Base-by-base conservation (phyloP, 1,284 basidiomycete species). In the Trichosporon asahii region DNA sequence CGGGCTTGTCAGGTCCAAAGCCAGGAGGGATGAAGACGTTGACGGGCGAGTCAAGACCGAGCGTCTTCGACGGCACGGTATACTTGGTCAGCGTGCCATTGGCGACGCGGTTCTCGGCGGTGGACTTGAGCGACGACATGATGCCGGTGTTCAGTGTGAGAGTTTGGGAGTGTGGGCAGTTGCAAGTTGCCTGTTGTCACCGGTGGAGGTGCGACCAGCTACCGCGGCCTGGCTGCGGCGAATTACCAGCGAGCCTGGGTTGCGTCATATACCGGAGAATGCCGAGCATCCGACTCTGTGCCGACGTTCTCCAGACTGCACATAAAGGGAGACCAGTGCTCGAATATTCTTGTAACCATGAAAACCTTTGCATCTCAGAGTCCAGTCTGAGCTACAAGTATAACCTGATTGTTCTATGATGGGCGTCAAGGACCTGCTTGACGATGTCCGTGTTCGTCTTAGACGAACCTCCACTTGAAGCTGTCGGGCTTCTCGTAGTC, bases 1-100 rank as follows among this genome's bases (percentile, higher is more conserved):
- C 91, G 73, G 91, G 90, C 25, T 72, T 80, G 78, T 46, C 84
- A 77, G 65, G 23, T 5, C 84, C 76, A 0, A 90, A 88, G 65
- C 87, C 87, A 23, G 87, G 86, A 2, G 97, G 96, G 1, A 98
- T 79, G 84, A 92, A 99, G 74, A 99, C 85, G 83, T 98, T 98
- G 86, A 99, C 93, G 61, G 90, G 86, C 4, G 96, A 88, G 69
- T 87, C 83, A 31, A 98, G 87, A 57, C 93, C 94, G 27, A 99
- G 89, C 0, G 88, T 88, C 40, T 85, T 82, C 21, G 91, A 91
- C 83, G 89, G 89, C 87, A 92, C 93, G 81, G 90, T 92, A 87
- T 94, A 97, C 83, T 97, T 98, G 71, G 86, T 88, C 70, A 97
- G 82, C 69, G 87, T 87, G 46, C 95, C 95, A 72, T 88, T 89